Percentiles rank a stretch among this genome's conserved stretches.
These are phyloP conservation scores for Starmerella scarabaei DNA, from an alignment of 805 yeast genomes.

Conservation along the genomic window DNA sequence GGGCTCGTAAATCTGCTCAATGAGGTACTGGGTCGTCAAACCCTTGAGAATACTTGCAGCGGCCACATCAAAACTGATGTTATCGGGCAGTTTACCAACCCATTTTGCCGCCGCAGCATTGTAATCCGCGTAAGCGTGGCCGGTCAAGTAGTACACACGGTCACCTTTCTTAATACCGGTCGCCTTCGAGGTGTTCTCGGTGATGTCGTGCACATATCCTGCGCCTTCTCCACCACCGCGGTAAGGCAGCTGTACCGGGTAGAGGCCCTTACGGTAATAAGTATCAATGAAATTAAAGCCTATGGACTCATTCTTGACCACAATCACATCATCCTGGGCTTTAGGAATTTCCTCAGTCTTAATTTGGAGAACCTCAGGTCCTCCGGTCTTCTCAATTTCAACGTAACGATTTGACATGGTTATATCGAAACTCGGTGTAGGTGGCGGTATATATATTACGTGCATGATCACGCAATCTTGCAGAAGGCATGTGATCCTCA, in stretches of 20 bases:
- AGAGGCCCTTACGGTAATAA: constrained; percentile 69
- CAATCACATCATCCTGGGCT: constrained; percentile 41
- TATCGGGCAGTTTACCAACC: constrained; percentile 39
- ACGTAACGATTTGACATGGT: constrained; percentile 11
- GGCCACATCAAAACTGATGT: constrained; percentile 40
- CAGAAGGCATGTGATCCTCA: no score
- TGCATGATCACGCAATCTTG: background rate
- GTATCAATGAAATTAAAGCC: constrained; percentile 78
- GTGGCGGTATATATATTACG: background rate
- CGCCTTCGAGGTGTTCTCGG: constrained; percentile 39
- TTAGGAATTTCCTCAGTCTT: constrained; percentile 14
- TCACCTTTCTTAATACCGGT: constrained; percentile 36
- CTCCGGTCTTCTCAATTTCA: constrained; percentile 40
- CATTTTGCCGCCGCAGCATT: constrained; percentile 29
- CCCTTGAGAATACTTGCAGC: constrained; percentile 52
- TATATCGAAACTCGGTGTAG: background rate
- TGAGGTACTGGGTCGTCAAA: constrained; percentile 63
- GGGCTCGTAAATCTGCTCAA: constrained; percentile 50
- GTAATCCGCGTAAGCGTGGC: constrained; percentile 71
- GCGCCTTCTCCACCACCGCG: constrained; percentile 51
- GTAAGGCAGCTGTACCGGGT: constrained; percentile 57
- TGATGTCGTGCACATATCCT: constrained; percentile 36
- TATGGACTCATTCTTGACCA: constrained; percentile 59
- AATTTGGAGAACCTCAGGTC: constrained; percentile 44
- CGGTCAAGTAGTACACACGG: constrained; percentile 37